Conservation (phyloP, 805 yeast genomes). For the Candida ponderosae region DNA sequence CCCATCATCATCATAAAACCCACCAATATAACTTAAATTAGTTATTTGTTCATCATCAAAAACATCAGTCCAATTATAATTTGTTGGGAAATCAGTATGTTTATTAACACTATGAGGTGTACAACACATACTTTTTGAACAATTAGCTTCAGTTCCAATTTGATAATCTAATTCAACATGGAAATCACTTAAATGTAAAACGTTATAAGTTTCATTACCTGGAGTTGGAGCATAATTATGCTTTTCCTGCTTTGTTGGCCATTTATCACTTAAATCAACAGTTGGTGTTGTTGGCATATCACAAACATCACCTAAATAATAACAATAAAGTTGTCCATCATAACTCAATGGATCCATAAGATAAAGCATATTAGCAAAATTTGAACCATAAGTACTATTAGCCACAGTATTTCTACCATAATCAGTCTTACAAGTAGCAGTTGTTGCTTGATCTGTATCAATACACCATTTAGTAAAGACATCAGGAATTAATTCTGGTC, state of each 20-base stretch:
- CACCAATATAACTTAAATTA: conserved; percentile 21
- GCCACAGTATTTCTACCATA: conserved; percentile 31
- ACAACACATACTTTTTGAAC: conserved; percentile 54
- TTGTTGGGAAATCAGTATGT: conserved; percentile 24
- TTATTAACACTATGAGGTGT: conserved; percentile 38
- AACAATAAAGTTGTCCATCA: conserved; percentile 59
- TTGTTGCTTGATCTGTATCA: conserved; percentile 20
- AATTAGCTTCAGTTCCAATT: conserved; percentile 51
- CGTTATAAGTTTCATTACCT: conserved; percentile 39
- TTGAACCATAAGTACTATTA: conserved; percentile 30
- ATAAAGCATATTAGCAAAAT: conserved; percentile 42
- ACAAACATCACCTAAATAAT: conserved; percentile 42
- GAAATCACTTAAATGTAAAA: conserved; percentile 59
- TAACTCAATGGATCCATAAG: conserved; percentile 43
- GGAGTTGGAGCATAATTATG: conserved; percentile 31
- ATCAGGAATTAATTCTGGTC: conserved; percentile 33
- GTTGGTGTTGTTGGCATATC: conserved; percentile 44
- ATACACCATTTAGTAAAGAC: conserved; percentile 37
- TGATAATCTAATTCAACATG: conserved; percentile 51
- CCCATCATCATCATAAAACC: conserved; percentile 22
- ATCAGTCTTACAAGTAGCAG: conserved; percentile 21
- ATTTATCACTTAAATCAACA: conserved; percentile 33
- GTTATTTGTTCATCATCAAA: conserved; percentile 9
- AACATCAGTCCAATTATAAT: conserved; percentile 8
- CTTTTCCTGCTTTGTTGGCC: conserved; percentile 35